Evolutionary conservation across 163 green algal genomes (phyloP).

Genomic region (Prototheca wickerhamii): DNA sequence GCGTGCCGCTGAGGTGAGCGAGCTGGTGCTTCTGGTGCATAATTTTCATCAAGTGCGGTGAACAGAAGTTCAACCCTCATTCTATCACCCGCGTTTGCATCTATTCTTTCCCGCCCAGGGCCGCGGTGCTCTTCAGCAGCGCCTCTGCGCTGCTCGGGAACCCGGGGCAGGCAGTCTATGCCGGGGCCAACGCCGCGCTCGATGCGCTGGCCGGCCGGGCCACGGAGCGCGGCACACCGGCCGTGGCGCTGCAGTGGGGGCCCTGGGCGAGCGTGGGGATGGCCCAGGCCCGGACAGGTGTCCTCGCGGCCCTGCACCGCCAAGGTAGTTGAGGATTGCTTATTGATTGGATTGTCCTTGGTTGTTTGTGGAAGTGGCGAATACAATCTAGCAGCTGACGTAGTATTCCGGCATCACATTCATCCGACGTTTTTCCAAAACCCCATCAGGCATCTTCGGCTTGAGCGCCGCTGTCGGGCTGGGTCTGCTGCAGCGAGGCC

Average conservation of each 20-base stretch:
- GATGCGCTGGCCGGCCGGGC: constrained; percentile 28
- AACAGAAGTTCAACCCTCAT: no score
- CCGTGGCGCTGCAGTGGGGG: constrained; percentile 56
- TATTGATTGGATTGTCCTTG: no score
- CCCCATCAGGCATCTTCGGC: constrained; percentile 11
- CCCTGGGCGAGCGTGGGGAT: constrained; percentile 51
- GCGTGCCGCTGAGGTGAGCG: no score
- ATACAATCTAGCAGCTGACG: no score
- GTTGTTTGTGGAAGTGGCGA: no score
- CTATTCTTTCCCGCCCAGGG: no score
- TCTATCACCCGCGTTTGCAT: no score
- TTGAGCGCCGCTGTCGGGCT: constrained; percentile 6
- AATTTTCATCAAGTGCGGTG: no score
- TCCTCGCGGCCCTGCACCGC: constrained; percentile 7
- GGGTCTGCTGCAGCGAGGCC: not conserved
- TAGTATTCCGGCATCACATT: no score
- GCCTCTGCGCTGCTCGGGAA: constrained; percentile 61
- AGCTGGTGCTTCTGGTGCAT: no score
- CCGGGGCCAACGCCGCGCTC: constrained; percentile 66
- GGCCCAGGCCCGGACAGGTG: not conserved
- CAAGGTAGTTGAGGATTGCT: constrained; percentile 10
- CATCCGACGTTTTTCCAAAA: no score
- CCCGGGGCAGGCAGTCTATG: constrained; percentile 73
- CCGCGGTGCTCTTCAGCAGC: constrained; percentile 51
- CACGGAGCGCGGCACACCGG: constrained; percentile 14